phyloP scores from a whole-genome alignment of 2,329 filamentous ascomycete genomes.

The Cercospora zeina region DNA sequence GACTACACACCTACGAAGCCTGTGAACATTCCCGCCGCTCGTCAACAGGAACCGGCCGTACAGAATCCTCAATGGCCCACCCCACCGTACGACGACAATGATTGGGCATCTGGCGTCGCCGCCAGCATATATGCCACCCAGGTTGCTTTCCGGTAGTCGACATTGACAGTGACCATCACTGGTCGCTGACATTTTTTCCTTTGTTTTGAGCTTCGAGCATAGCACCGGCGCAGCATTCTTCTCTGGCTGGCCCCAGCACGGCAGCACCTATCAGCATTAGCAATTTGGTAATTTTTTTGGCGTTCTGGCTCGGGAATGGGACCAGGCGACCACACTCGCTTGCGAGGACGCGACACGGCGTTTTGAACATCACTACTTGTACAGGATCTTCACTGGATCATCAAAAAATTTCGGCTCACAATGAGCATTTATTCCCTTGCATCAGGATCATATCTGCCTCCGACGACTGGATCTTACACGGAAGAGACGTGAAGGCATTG shows the following conservation, averaged over 20 bases:
- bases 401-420: slow-evolving; percentile 13
- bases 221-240: slow-evolving; percentile 22
- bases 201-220: slow-evolving; percentile 21
- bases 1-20: slow-evolving; percentile 68
- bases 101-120: slow-evolving; percentile 82
- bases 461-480: background rate
- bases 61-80: slow-evolving; percentile 80
- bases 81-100: slow-evolving; percentile 88
- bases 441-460: slow-evolving; percentile 8
- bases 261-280: slow-evolving; percentile 14
- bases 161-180: slow-evolving; percentile 16
- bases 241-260: slow-evolving; percentile 27
- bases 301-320: slow-evolving; percentile 9
- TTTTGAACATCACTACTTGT: slow-evolving; percentile 21
- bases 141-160: slow-evolving; percentile 44
- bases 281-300: slow-evolving; percentile 1
- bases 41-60: slow-evolving; percentile 52
- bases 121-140: slow-evolving; percentile 78
- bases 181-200: no score
- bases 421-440: slow-evolving; percentile 15
- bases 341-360: slow-evolving; percentile 18
- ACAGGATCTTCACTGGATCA: slow-evolving; percentile 28
- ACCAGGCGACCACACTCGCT: slow-evolving; percentile 19
- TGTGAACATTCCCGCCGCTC: slow-evolving; percentile 64
- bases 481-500: slow-evolving; percentile 14